Evolutionary conservation across 257 asterid species (phyloP).

Genomic region (Solanum chiquidenum): DNA sequence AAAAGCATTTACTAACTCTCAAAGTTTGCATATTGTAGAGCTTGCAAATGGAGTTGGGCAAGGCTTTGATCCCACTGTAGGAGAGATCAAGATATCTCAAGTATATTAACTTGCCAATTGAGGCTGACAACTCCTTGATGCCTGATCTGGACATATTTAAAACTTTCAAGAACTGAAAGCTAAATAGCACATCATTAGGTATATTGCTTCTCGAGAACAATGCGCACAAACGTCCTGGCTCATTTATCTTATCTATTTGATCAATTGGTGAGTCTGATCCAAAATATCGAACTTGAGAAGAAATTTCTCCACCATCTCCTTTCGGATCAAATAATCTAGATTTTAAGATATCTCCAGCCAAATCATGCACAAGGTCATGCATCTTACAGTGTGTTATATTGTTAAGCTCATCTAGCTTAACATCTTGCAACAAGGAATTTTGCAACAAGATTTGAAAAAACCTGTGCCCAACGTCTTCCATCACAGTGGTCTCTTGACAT

Average conservation of each 20-base stretch:
- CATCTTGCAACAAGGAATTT: conserved; percentile 12
- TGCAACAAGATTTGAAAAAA: conserved; percentile 6
- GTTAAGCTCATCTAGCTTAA: not conserved
- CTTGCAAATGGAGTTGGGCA: conserved; percentile 5
- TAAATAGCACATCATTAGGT: not conserved
- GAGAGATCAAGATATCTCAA: conserved; percentile 14
- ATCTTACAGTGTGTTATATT: conserved; percentile 1
- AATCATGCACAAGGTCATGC: conserved; percentile 28
- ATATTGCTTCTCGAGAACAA: not conserved
- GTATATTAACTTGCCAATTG: not conserved
- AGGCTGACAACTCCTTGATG: not conserved
- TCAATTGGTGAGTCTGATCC: not conserved
- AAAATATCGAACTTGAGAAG: not conserved
- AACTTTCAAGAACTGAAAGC: not conserved
- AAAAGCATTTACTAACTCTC: not conserved
- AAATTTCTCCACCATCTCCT: rapidly evolving
- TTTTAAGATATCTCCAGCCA: not conserved
- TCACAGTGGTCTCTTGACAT: not conserved
- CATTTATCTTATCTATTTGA: not conserved
- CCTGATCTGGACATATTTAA: not conserved
- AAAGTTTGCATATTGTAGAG: not conserved
- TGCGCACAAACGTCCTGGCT: not conserved
- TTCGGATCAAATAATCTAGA: not conserved
- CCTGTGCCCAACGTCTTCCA: conserved; percentile 10
- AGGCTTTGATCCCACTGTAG: not conserved